Conservation (phyloP, 805 yeast genomes). For the Lipomyces oligophaga region DNA sequence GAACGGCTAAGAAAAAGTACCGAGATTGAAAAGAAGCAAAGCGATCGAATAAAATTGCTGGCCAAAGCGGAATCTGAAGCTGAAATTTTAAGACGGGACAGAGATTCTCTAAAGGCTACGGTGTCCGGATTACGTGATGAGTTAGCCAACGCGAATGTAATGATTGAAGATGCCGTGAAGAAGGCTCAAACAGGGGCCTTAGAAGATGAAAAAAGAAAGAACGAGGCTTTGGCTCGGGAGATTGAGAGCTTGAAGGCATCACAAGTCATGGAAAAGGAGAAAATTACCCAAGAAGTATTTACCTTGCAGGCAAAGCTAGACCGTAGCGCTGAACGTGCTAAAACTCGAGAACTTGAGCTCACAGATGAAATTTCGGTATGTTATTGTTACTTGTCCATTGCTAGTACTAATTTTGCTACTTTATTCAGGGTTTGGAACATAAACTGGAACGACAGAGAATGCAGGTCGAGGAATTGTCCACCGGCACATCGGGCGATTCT, state of each 20-base stretch:
- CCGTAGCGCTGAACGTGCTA: slow-evolving; percentile 35
- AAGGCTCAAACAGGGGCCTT: slow-evolving; percentile 35
- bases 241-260: slow-evolving; percentile 36
- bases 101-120: slow-evolving; percentile 21
- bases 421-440: slow-evolving; percentile 62
- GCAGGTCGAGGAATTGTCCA: slow-evolving; percentile 50
- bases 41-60: slow-evolving; percentile 30
- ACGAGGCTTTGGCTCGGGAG: slow-evolving; percentile 34
- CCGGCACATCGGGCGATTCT: slow-evolving; percentile 34
- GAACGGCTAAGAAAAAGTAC: slow-evolving; percentile 24
- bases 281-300: slow-evolving; percentile 34
- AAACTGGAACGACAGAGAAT: slow-evolving; percentile 66
- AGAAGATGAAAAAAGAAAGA: slow-evolving; percentile 32
- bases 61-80: slow-evolving; percentile 29
- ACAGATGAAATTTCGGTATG: slow-evolving; percentile 29
- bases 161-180: slow-evolving; percentile 33
- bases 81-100: slow-evolving; percentile 26
- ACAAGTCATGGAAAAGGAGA: slow-evolving; percentile 38
- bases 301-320: slow-evolving; percentile 33
- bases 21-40: slow-evolving; percentile 30
- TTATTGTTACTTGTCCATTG: slow-evolving; percentile 35
- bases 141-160: slow-evolving; percentile 31
- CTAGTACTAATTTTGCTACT: slow-evolving; percentile 13
- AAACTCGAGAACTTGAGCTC: slow-evolving; percentile 30
- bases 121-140: slow-evolving; percentile 32